Base-by-base conservation (phyloP, 192 early-diverging fungal genomes). In the Thoreauomyces humboldtii region DNA sequence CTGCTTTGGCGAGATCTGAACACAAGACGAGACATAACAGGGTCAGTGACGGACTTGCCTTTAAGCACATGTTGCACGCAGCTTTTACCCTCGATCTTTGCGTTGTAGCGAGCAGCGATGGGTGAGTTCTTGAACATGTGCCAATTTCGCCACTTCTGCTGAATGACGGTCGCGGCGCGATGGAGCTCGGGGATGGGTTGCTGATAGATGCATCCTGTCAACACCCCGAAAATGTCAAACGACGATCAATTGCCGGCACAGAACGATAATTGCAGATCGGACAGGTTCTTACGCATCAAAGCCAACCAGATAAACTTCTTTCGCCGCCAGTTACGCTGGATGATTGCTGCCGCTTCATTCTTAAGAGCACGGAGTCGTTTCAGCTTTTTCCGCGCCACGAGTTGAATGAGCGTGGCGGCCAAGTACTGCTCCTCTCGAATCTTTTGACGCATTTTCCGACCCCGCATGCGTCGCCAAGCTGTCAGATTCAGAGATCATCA, bases 81-180 rank as follows among this genome's bases (percentile, higher is more conserved):
- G n/a, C 27, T 52, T 29, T 15, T 27, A 82, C 75, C 77, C 70
- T 82, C 81, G 51, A 82, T 72, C 34, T 56, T 69, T 2, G 70
- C 63, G 51, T 82, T 73, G 63, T 81, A 84, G 35, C 65, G 77
- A 2, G 76, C 52, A 17, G 82, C 82, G 55, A 84, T 65, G 21
- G 82, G 82, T 12, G 75, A 78, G 59, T 84, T 84, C 37, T 69
- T 70, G 69, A 73, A 84, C 71, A 76, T 73, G 45, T 63, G 72
- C 82, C 82, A 84, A 34, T 84, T 59, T 41, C 78, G 63, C 75
- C 77, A 84, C 50, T 74, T 79, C 33, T 68, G 58, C 54, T 84
- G 82, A 45, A 84, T 82, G 28, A 71, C 56, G 6, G 45, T 62
- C 2, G 82, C 82, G 17, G 74, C 65, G 7, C 73, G 68, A 54